A percentile compares a stretch with the other conserved stretches of the same genome.
Conservation (phyloP, 768 basidiomycete species). For the Lactarius akahatsu region DNA sequence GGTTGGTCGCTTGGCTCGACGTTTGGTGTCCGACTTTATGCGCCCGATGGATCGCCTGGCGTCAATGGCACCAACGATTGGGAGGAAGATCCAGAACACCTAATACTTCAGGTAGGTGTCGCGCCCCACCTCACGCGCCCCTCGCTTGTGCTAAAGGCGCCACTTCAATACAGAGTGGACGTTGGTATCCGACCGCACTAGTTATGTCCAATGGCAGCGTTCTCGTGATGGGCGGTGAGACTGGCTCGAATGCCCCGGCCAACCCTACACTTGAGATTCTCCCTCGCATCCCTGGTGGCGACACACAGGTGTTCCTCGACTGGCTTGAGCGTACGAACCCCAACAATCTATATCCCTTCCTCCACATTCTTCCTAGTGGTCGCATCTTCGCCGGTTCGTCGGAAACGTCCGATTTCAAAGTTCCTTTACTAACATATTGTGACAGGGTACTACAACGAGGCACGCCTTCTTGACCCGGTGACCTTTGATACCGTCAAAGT, state of each 20-base stretch:
- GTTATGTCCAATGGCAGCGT: slow-evolving; percentile 73
- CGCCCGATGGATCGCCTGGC: slow-evolving; percentile 64
- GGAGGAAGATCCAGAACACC: slow-evolving; percentile 64
- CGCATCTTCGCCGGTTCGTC: slow-evolving; percentile 66
- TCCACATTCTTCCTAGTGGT: slow-evolving; percentile 67
- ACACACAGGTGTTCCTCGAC: slow-evolving; percentile 59
- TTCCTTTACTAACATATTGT: neutral
- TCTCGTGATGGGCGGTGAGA: slow-evolving; percentile 73
- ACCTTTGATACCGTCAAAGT: slow-evolving; percentile 59
- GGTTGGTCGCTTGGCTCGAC: slow-evolving; percentile 74
- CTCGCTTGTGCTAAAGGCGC: neutral
- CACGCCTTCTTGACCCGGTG: slow-evolving; percentile 65
- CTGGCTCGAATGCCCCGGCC: slow-evolving; percentile 63
- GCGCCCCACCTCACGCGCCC: neutral
- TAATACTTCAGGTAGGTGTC: slow-evolving; percentile 57
- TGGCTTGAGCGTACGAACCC: slow-evolving; percentile 74
- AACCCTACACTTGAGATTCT: slow-evolving; percentile 71
- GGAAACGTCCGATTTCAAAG: neutral
- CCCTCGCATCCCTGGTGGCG: slow-evolving; percentile 63
- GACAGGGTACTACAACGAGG: slow-evolving; percentile 77
- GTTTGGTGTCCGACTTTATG: slow-evolving; percentile 69
- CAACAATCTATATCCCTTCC: slow-evolving; percentile 78
- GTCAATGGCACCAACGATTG: slow-evolving; percentile 76
- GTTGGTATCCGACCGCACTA: slow-evolving; percentile 73
- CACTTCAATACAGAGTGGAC: slow-evolving; percentile 43